phyloP scores from a whole-genome alignment of 2,329 filamentous ascomycete species.

The Paracorniculantispora psalliotae region DNA sequence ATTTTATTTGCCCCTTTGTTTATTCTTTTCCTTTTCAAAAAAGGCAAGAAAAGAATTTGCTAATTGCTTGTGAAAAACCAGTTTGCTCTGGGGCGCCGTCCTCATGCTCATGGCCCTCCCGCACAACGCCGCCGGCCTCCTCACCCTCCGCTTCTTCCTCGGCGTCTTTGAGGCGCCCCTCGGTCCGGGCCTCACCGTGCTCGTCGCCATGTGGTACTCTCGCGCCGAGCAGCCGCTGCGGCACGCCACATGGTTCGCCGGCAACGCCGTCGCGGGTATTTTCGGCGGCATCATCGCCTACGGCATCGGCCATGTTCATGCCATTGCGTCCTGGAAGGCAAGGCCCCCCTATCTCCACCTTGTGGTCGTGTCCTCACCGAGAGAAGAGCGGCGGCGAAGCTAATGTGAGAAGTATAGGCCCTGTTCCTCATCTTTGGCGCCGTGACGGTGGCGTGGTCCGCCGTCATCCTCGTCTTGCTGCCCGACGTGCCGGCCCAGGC shows the following conservation, averaged over 20 bases:
- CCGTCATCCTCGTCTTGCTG: conserved; percentile 3
- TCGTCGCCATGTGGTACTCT: conserved; percentile 32
- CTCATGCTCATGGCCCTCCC: conserved; percentile 19
- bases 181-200: conserved; percentile 25
- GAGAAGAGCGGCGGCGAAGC: not conserved
- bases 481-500: conserved; percentile 28
- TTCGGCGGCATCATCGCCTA: conserved; percentile 22
- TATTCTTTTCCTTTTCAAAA: too few species aligned
- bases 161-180: conserved; percentile 28
- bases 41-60: not conserved
- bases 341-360: conserved; percentile 41
- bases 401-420: conserved; percentile 1
- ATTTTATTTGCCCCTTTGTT: too few species aligned
- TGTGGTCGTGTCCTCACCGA: conserved; percentile 41
- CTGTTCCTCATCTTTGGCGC: conserved; percentile 11
- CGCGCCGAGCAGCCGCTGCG: conserved; percentile 24
- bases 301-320: conserved; percentile 21
- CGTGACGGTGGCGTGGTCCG: conserved; percentile 3
- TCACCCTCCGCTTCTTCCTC: conserved; percentile 29
- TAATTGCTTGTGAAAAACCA: not conserved
- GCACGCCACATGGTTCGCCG: conserved; percentile 24
- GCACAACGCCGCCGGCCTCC: conserved; percentile 19
- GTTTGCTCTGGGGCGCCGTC: conserved; percentile 14
- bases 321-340: conserved; percentile 8
- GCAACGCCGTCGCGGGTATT: conserved; percentile 21